Conservation (phyloP, 768 basidiomycete genomes). For the Rhodotorula taiwanensis region DNA sequence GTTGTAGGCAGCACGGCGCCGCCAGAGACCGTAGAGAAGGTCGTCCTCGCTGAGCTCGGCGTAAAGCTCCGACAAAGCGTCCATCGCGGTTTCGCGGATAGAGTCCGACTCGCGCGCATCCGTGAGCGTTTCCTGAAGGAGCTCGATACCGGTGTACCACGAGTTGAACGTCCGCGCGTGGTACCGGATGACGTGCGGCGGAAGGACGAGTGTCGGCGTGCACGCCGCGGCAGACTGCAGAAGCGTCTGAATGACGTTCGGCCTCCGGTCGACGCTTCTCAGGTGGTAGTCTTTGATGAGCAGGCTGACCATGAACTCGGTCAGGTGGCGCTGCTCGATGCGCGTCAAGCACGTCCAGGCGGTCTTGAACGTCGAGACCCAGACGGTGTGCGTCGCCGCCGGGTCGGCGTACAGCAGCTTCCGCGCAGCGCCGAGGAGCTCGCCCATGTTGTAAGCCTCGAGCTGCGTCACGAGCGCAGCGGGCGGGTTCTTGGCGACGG, state of each 20-base stretch:
- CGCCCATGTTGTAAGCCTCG: conserved; percentile 42
- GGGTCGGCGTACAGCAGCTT: conserved; percentile 75
- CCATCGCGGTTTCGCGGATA: conserved; percentile 73
- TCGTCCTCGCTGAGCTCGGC: conserved; percentile 95
- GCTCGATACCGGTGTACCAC: conserved; percentile 87
- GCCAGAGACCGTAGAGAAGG: conserved; percentile 92
- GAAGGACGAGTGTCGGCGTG: conserved; percentile 65
- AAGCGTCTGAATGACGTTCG: conserved; percentile 86
- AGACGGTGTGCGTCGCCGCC: conserved; percentile 67
- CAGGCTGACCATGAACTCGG: conserved; percentile 78
- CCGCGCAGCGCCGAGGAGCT: conserved; percentile 68
- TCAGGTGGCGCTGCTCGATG: conserved; percentile 79
- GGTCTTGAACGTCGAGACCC: conserved; percentile 79
- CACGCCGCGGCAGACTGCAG: conserved; percentile 79
- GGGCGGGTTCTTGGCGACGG: conserved; percentile 39
- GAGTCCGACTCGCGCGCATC: conserved; percentile 56
- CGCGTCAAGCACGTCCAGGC: conserved; percentile 78
- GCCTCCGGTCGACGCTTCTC: conserved; percentile 76
- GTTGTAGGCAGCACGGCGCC: conserved; percentile 73
- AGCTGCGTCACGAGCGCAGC: conserved; percentile 30
- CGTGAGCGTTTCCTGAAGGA: conserved; percentile 73
- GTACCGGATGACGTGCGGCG: conserved; percentile 91
- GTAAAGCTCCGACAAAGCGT: conserved; percentile 89
- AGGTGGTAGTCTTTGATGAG: conserved; percentile 90
- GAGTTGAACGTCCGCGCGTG: conserved; percentile 90